Base-by-base conservation (phyloP, 2,329 filamentous ascomycete genomes). In the Aspergillus novofumigatus region DNA sequence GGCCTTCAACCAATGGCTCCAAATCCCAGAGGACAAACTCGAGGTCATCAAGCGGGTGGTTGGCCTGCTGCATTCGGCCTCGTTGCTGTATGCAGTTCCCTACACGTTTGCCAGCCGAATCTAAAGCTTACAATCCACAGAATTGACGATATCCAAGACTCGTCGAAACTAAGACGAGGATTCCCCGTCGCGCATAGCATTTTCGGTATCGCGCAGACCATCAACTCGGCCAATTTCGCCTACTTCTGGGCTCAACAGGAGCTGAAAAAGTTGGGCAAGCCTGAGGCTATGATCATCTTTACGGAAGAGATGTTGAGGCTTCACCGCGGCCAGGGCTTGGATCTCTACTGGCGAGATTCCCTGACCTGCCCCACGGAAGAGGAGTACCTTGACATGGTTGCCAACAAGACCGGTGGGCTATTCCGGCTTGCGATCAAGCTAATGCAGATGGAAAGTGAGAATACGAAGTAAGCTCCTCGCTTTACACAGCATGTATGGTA, bases 111-210 rank as follows among this genome's bases (percentile, higher is more conserved):
- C 14, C 2, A 9, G 28, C 9, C 23, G 14, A 20, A 14, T 1
- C 17, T 1, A 6, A 42, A 4, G 14, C 25, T 41, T 3, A 23
- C 23, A 9, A 28, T 28, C 29, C 29, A 11, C 49, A 76, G 74
- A 41, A 73, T 80, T 62, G 79, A 81, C 59, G 79, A 81, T 54
- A 75, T 81, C 25, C 71, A 81, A 66, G 79, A 81, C 62, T 69
- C 67, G 51, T 81, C 78, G 1, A 61, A 69, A 4, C 69, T 81
- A 26, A 75, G 78, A 6, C 72, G 79, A 32, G 79, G 80, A 1
- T 65, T 72, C 4, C 78, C 80, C 3, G 75, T 77, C 2, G 76
- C 79, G 0, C 79, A 82, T 65, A 73, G 68, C 53, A 75, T 81
- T 48, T 81, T 79, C 62, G 80, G 80, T 26, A 69, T 69, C 8